Evolutionary conservation across 2,329 filamentous ascomycete genomes (phyloP).

Genomic region (Aphanocladium album): DNA sequence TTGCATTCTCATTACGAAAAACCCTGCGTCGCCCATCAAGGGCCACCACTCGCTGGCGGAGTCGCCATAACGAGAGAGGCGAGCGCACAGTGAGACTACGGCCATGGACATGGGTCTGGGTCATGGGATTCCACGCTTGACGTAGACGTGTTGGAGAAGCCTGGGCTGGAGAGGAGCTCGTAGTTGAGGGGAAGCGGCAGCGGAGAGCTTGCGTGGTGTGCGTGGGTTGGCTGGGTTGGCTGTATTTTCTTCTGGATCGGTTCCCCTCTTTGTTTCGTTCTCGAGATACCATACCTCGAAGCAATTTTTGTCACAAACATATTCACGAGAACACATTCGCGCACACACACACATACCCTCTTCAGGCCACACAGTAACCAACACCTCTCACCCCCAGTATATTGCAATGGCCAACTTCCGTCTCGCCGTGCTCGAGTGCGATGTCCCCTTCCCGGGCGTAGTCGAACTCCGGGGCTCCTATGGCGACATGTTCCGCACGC

Average conservation of each 20-base stretch:
- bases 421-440: conserved; percentile 26
- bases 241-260: background rate
- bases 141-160: conserved; percentile 5
- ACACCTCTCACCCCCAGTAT: background rate
- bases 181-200: background rate
- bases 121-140: conserved; percentile 9
- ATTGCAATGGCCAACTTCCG: conserved; percentile 17
- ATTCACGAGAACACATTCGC: no score
- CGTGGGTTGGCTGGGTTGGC: background rate
- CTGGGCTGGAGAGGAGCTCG: background rate
- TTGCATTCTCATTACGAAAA: background rate
- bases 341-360: background rate
- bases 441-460: conserved; percentile 26
- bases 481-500: conserved; percentile 26
- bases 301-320: background rate
- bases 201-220: background rate
- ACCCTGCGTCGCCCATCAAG: conserved; percentile 3
- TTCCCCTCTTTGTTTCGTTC: background rate
- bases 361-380: background rate
- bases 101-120: background rate
- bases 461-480: conserved; percentile 24
- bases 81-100: background rate
- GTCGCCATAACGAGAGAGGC: background rate
- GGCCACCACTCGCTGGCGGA: background rate
- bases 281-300: background rate